Percentiles rank a stretch among this genome's conserved stretches.
Conservation (phyloP, 306 rosid species). For the Hippophae rhamnoides region DNA sequence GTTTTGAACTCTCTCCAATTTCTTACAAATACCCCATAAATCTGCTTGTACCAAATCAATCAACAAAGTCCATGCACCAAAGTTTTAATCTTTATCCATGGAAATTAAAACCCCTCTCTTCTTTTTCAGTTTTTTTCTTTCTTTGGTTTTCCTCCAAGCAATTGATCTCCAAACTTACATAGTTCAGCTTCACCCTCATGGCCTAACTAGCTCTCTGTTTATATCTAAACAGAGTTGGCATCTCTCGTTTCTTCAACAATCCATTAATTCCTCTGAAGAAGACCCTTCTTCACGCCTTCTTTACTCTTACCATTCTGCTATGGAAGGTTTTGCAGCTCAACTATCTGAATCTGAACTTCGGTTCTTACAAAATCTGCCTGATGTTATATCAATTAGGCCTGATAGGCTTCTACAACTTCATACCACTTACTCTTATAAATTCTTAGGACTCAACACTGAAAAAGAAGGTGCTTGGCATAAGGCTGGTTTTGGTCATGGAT, state of each 20-base stretch:
- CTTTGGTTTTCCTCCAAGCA: slow-evolving; percentile 35
- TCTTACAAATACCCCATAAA: slow-evolving; percentile 74
- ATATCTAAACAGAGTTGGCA: slow-evolving; percentile 67
- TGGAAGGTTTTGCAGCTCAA: slow-evolving; percentile 88
- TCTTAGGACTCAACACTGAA: slow-evolving; percentile 53
- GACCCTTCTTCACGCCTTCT: slow-evolving; percentile 68
- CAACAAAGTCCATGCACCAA: slow-evolving; percentile 12
- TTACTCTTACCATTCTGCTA: slow-evolving; percentile 69
- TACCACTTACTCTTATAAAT: slow-evolving; percentile 79
- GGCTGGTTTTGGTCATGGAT: slow-evolving; percentile 57
- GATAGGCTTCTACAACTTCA: slow-evolving; percentile 48
- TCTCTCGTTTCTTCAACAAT: slow-evolving; percentile 50
- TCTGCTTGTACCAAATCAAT: slow-evolving; percentile 28
- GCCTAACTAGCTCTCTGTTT: slow-evolving; percentile 36
- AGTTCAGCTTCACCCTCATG: slow-evolving; percentile 70
- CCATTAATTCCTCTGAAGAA: slow-evolving; percentile 35
- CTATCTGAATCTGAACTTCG: slow-evolving; percentile 53
- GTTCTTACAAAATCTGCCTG: slow-evolving; percentile 45
- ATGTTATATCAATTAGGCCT: slow-evolving; percentile 58
- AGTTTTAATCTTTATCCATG: slow-evolving; percentile 35
- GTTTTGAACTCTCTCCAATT: slow-evolving; percentile 27
- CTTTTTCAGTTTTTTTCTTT: slow-evolving; percentile 28
- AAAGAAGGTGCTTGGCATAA: slow-evolving; percentile 53
- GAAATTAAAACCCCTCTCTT: slow-evolving; percentile 33
- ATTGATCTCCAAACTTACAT: slow-evolving; percentile 64